Conservation (phyloP, 2,329 filamentous ascomycete genomes). For the Blumeriella jaapii region DNA sequence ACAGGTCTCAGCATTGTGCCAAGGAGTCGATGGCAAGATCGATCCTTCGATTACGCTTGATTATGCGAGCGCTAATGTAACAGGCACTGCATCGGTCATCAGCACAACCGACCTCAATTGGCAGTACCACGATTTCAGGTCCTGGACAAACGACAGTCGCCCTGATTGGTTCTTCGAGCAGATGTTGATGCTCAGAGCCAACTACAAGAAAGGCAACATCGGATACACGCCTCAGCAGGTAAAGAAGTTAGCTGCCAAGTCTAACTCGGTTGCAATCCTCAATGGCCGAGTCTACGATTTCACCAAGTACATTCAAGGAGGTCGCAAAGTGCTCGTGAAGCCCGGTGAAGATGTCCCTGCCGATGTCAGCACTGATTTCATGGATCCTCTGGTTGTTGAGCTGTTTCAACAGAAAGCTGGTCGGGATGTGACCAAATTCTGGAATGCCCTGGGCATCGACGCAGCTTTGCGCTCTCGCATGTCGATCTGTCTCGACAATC, state of each 20-base stretch:
- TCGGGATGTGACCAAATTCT: conserved; percentile 71
- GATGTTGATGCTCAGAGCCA: conserved; percentile 63
- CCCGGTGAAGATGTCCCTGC: conserved; percentile 38
- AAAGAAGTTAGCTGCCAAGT: conserved; percentile 50
- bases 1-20: conserved; percentile 85
- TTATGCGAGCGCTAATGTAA: conserved; percentile 68
- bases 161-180: conserved; percentile 90
- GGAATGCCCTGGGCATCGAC: conserved; percentile 57
- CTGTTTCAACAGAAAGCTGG: conserved; percentile 72
- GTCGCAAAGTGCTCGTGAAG: conserved; percentile 50
- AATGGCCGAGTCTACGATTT: conserved; percentile 78
- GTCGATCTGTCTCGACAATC: conserved; percentile 77
- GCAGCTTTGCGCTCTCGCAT: conserved; percentile 49
- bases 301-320: conserved; percentile 69
- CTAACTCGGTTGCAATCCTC: conserved; percentile 65
- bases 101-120: conserved; percentile 59
- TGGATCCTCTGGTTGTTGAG: conserved; percentile 60
- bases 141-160: conserved; percentile 67
- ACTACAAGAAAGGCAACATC: conserved; percentile 77
- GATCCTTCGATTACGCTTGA: conserved; percentile 70
- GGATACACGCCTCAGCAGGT: conserved; percentile 76
- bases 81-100: conserved; percentile 53
- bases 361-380: conserved; percentile 58
- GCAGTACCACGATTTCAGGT: conserved; percentile 86
- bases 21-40: conserved; percentile 55